Percentiles rank a stretch among this genome's conserved stretches.
These are phyloP conservation scores for Petunia secreta DNA, from an alignment of 257 asterid genomes.

Conservation along the genomic window DNA sequence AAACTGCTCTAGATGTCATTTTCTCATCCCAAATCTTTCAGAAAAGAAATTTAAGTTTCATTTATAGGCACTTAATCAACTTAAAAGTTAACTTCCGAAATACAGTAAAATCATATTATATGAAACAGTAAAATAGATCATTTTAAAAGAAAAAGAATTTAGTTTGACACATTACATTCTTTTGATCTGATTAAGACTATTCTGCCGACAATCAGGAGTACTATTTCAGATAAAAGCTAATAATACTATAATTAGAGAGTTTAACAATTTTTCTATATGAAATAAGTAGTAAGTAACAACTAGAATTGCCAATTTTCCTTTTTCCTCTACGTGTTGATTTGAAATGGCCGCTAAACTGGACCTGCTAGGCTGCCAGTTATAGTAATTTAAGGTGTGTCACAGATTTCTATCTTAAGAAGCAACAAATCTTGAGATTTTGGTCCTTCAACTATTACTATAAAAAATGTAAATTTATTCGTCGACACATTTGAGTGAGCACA, in stretches of 20 bases:
- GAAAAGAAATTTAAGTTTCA: neutral
- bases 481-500: no score
- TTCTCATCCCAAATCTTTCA: neutral
- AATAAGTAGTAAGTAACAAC: no score
- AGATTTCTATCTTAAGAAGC: neutral
- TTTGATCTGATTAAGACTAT: neutral
- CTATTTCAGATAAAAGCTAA: no score
- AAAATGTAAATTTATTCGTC: no score
- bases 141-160: neutral
- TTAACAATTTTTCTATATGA: neutral
- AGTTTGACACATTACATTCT: neutral
- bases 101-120: no score
- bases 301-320: neutral
- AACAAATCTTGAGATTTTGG: neutral
- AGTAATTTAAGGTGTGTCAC: neutral
- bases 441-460: neutral
- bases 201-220: no score
- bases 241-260: neutral
- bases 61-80: neutral
- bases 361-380: neutral
- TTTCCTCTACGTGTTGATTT: neutral
- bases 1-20: neutral
- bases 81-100: no score
- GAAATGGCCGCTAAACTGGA: neutral
- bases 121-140: no score